Base-by-base conservation (phyloP, 2,329 filamentous ascomycete genomes). In the Colletotrichum filicis region DNA sequence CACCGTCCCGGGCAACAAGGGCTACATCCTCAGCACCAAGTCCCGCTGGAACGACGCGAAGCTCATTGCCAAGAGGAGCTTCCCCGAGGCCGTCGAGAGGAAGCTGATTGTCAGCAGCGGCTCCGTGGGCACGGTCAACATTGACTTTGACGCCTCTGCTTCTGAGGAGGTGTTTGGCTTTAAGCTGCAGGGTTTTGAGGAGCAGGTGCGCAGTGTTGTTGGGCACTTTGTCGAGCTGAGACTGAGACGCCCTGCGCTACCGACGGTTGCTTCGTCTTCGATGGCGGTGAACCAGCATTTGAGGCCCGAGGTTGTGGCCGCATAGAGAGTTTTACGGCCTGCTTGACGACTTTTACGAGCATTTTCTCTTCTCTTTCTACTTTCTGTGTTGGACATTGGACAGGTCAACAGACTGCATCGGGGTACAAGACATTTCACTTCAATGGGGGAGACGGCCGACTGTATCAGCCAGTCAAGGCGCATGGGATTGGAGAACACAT, bases 31-130 rank as follows among this genome's bases (percentile, higher is more conserved):
- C 37, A 74, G 71, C 56, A 74, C 71, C 5, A 57, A 42, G 52
- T 57, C 71, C 14, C 67, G 71, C 19, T 86, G 83, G 84, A 81
- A 83, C 57, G 82, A 84, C 28, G 79, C 81, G 0, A 80, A 82
- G 57, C 79, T 80, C 22, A 82, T 85, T 61, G 82, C 81, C 4
- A 77, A 79, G 58, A 71, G 77, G 24, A 75, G 75, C 32, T 85
- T 74, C 26, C 70, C 70, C 52, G 70, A 74, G 52, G 66, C 66
- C 19, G 71, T 74, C 12, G 61, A 74, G 57, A 57, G 66, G n/a
- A 58, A 65, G 60, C 26, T 74, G 9, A 42, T 74, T 58, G 60
- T 57, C 26, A 65, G 66, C 49, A 56, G 58, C 24, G 73, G 73
- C 14, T 71, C 70, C 2, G 61, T 69, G 1, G 66, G 58, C 49